Conservation (phyloP, 2,329 filamentous ascomycete genomes). For the Alternaria arbusti region DNA sequence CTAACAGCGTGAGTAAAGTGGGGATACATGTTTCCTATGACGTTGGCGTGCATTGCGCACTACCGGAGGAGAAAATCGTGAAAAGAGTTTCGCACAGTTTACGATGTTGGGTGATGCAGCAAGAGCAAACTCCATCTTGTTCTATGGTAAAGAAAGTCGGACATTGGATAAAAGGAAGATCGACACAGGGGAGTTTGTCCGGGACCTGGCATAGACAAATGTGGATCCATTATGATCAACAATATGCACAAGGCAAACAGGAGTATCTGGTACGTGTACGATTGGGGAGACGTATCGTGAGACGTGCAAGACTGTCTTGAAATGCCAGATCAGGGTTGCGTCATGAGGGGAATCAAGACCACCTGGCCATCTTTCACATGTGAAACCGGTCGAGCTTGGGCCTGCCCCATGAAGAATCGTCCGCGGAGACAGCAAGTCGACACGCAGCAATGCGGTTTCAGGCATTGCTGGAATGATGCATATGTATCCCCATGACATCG, state of each 20-base stretch:
- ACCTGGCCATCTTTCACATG: conserved; percentile 18
- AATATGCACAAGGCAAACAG: not conserved
- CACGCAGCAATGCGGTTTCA: not conserved
- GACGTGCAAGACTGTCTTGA: not conserved
- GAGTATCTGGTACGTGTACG: not conserved
- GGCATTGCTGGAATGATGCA: not conserved
- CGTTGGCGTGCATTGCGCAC: not conserved
- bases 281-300: not conserved
- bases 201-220: not conserved
- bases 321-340: conserved; percentile 7
- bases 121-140: not conserved
- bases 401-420: conserved; percentile 1
- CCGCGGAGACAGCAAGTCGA: not conserved
- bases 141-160: not conserved
- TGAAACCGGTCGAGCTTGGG: conserved; percentile 13
- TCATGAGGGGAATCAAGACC: conserved; percentile 14
- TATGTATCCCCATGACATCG: conserved; percentile 20
- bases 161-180: conserved; percentile 1
- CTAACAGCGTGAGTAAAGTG: not conserved
- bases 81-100: not conserved
- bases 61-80: not conserved
- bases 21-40: not conserved
- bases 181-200: not conserved
- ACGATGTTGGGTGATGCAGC: not conserved
- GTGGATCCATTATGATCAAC: not conserved